Conservation (phyloP, 306 rosid species). For the Quercus wislizeni region DNA sequence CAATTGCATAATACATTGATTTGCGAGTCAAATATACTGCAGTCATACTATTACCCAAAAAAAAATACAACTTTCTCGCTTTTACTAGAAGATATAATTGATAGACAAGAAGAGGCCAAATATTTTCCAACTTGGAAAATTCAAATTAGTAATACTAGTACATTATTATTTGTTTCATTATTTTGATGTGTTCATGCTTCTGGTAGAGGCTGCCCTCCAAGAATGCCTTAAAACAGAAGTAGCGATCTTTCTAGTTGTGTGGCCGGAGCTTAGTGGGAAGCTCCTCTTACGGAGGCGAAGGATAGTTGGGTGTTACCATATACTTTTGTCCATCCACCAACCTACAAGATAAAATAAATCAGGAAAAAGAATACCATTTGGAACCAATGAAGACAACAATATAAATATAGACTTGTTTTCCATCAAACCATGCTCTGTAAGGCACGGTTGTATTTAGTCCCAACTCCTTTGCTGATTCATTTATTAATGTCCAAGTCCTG, state of each 20-base stretch:
- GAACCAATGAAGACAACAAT: background rate
- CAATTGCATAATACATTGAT: too few relatives aligned
- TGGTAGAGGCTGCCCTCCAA: too few relatives aligned
- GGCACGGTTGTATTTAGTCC: constrained; percentile 28
- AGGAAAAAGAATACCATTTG: background rate
- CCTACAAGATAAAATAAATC: constrained; percentile 2
- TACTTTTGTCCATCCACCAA: constrained; percentile 38
- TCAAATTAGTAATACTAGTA: background rate
- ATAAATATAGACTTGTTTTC: constrained; percentile 21
- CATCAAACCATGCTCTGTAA: constrained; percentile 31
- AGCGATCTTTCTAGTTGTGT: too few relatives aligned
- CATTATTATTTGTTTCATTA: background rate
- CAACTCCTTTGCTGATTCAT: constrained; percentile 10
- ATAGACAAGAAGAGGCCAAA: too few relatives aligned
- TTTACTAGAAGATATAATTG: too few relatives aligned
- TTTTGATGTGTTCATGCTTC: background rate
- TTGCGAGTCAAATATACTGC: too few relatives aligned
- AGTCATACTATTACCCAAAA: too few relatives aligned
- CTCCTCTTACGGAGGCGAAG: constrained; percentile 31
- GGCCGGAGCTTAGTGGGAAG: constrained; percentile 7
- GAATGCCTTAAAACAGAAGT: too few relatives aligned
- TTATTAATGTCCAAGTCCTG: constrained; percentile 17
- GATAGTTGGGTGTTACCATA: constrained; percentile 17
- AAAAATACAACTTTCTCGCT: too few relatives aligned
- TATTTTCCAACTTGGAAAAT: too few relatives aligned